Evolutionary conservation across 73 alveolate species (phyloP).

Genomic region (Paramecium octaurelia): DNA sequence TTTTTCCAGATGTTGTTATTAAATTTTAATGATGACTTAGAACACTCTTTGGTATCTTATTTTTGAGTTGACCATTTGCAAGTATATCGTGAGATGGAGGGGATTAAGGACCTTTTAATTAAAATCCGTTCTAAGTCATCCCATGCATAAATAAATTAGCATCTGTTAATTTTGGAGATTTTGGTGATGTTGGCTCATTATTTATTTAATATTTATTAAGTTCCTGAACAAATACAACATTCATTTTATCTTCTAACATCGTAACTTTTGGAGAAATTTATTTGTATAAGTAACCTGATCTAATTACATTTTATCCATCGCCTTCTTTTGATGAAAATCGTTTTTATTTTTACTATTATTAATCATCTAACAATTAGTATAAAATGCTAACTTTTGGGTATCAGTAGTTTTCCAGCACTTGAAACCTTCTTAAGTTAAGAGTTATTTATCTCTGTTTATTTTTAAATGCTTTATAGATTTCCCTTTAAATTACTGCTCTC

Average conservation of each 20-base stretch:
- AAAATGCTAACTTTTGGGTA: background rate
- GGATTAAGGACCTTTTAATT: background rate
- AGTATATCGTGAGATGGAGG: background rate
- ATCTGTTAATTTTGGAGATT: background rate
- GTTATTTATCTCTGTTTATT: background rate
- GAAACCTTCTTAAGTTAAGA: background rate
- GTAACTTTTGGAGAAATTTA: background rate
- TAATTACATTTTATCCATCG: background rate
- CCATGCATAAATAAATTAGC: background rate
- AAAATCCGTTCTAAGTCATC: background rate
- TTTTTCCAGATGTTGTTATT: background rate
- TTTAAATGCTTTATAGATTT: background rate
- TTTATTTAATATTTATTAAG: background rate
- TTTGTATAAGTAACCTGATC: background rate
- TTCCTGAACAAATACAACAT: background rate
- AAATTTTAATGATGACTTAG: background rate
- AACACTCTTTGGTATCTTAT: background rate
- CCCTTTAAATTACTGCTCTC: background rate
- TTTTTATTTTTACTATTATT: background rate
- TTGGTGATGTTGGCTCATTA: background rate
- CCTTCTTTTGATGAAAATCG: conserved; percentile 26
- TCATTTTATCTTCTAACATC: background rate
- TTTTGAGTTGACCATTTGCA: background rate
- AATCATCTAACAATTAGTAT: background rate
- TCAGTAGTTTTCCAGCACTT: background rate